Percentiles rank a stretch among this genome's conserved stretches.
phyloP scores from a whole-genome alignment of 352 stramenopile genomes.

The Pythium coloratum region DNA sequence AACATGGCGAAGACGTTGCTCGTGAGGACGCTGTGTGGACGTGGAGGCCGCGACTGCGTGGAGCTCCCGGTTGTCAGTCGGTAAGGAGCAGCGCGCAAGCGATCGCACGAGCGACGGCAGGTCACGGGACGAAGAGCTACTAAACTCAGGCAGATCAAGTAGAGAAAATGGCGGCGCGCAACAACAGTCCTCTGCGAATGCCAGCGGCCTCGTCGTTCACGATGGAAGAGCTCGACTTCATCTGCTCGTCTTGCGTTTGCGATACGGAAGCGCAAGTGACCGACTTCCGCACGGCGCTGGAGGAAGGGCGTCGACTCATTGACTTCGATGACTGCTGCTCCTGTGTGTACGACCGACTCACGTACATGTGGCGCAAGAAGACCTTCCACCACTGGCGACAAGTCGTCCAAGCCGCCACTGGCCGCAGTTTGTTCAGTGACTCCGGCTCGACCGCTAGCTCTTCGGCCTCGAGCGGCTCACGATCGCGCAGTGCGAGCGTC shows the following conservation, averaged over 20 bases:
- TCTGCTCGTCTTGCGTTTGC: constrained; percentile 58
- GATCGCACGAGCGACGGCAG: not conserved
- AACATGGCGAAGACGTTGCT: not conserved
- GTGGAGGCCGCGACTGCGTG: not conserved
- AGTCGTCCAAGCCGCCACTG: constrained; percentile 27
- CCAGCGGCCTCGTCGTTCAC: constrained; percentile 32
- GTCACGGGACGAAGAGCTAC: not conserved
- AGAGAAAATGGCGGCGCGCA: constrained; percentile 15
- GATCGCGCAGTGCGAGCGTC: constrained; percentile 15
- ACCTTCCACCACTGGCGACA: constrained; percentile 75
- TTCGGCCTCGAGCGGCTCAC: not conserved
- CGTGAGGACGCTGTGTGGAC: not conserved
- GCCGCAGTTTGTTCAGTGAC: not conserved
- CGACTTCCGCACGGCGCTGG: constrained; percentile 33
- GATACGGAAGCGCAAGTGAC: constrained; percentile 40
- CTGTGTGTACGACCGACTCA: constrained; percentile 68
- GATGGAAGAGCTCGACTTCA: constrained; percentile 68
- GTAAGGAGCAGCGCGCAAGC: constrained; percentile 18
- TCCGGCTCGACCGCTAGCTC: not conserved
- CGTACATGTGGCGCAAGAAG: constrained; percentile 79
- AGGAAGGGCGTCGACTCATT: constrained; percentile 27
- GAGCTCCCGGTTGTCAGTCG: constrained; percentile 10
- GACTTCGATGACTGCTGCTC: constrained; percentile 56
- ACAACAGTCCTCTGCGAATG: constrained; percentile 26
- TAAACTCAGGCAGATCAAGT: not conserved